Conservation (phyloP, 2,329 filamentous ascomycete genomes). For the Xylariaceae sp. region DNA sequence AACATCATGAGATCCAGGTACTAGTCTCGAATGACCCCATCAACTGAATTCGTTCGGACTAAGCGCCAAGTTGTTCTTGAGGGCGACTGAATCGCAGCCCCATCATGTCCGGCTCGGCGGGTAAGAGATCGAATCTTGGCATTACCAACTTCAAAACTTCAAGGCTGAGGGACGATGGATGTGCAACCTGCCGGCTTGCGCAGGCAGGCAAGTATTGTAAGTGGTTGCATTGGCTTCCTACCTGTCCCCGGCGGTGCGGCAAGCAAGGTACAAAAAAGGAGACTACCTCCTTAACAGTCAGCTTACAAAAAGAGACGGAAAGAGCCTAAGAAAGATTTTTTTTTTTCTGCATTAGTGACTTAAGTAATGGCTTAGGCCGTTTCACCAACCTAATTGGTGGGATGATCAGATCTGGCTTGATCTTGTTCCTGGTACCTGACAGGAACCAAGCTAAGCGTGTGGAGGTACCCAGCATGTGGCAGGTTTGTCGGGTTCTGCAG, state of each 20-base stretch:
- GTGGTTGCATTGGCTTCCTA: background rate
- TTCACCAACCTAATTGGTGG: conserved; percentile 25
- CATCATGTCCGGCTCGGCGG: background rate
- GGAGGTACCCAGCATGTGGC: conserved; percentile 32
- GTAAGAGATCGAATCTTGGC: conserved; percentile 9
- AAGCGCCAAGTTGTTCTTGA: conserved; percentile 18
- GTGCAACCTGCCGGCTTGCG: background rate
- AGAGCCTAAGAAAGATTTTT: conserved; percentile 15
- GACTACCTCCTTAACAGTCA: too few relatives aligned
- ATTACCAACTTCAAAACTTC: background rate
- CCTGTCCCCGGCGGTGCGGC: conserved; percentile 6
- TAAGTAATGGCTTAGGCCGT: conserved; percentile 2
- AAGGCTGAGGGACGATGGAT: background rate
- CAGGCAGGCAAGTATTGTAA: too few relatives aligned
- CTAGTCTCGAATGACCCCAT: conserved; percentile 4
- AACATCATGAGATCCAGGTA: conserved; percentile 4
- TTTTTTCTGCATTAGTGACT: conserved; percentile 20
- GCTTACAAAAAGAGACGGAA: conserved; percentile 18
- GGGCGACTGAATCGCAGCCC: background rate
- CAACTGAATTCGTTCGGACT: conserved; percentile 11
- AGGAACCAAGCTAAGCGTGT: too few relatives aligned
- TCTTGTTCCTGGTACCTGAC: conserved; percentile 33
- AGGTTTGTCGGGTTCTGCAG: conserved; percentile 10
- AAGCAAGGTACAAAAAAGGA: conserved; percentile 8
- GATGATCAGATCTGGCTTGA: conserved; percentile 8